Evolutionary conservation across 768 basidiomycete genomes (phyloP).

Genomic region (Lactarius evosmus): DNA sequence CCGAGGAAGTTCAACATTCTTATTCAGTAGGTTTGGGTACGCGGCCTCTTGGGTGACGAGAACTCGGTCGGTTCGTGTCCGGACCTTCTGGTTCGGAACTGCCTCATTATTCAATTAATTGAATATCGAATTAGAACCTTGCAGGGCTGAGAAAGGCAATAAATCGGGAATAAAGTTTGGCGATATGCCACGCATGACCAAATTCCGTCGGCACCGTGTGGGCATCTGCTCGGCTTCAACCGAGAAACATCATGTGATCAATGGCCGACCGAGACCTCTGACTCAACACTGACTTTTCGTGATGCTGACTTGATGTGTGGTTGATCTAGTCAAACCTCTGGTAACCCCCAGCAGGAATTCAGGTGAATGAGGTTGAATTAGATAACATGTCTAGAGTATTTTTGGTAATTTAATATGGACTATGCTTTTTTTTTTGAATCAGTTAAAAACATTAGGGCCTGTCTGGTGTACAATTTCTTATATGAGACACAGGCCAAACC

Average conservation of each 20-base stretch:
- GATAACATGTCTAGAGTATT: too few relatives aligned
- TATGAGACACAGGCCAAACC: too few relatives aligned
- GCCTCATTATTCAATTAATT: conserved; percentile 13
- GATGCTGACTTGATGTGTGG: too few relatives aligned
- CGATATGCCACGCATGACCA: background rate
- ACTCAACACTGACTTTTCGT: too few relatives aligned
- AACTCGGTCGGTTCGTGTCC: conserved; percentile 8
- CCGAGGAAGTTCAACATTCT: conserved; percentile 6
- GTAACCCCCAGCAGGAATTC: too few relatives aligned
- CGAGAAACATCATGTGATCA: background rate
- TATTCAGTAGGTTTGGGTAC: conserved; percentile 6
- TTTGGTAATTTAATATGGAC: too few relatives aligned
- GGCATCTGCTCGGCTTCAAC: background rate
- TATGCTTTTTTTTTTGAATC: too few relatives aligned
- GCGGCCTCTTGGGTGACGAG: conserved; percentile 12
- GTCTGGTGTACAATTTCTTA: too few relatives aligned
- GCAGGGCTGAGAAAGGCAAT: conserved; percentile 17
- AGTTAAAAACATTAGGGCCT: too few relatives aligned
- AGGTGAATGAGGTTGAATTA: too few relatives aligned
- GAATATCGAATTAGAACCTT: conserved; percentile 5
- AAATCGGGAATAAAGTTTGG: conserved; percentile 19
- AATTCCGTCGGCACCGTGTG: background rate
- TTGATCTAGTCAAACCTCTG: too few relatives aligned
- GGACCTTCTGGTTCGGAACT: conserved; percentile 13
- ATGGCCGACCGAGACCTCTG: background rate